These are phyloP conservation scores for Emericellopsis atlantica DNA, from an alignment of 2,329 filamentous ascomycete genomes.

Conservation along the genomic window DNA sequence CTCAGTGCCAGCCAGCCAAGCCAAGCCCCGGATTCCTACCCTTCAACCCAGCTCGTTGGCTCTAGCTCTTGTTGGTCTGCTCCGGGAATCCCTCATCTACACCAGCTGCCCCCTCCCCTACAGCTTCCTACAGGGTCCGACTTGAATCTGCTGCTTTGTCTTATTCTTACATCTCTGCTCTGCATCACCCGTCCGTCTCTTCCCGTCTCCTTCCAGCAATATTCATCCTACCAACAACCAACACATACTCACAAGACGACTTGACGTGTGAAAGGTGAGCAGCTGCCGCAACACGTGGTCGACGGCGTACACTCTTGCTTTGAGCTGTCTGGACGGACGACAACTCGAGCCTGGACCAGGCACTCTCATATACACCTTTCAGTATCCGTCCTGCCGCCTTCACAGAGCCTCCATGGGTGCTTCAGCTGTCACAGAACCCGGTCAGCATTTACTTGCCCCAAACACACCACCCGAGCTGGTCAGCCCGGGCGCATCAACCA, in stretches of 20 bases:
- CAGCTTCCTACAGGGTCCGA: neutral
- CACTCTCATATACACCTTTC: neutral
- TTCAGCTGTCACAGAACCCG: constrained; percentile 35
- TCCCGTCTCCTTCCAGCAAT: neutral
- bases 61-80: neutral
- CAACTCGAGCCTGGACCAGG: neutral
- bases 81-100: neutral
- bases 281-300: neutral
- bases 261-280: neutral
- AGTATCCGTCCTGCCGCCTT: neutral
- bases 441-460: constrained; percentile 35
- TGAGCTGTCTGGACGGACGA: neutral
- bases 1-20: neutral
- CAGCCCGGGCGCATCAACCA: constrained; percentile 34
- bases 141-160: neutral
- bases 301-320: neutral
- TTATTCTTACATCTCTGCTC: neutral
- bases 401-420: constrained; percentile 33
- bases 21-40: constrained; percentile 1
- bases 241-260: neutral
- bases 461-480: constrained; percentile 41
- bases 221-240: neutral
- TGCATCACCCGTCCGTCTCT: neutral
- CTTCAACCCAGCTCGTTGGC: neutral
- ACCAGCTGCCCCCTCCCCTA: neutral